phyloP scores from a whole-genome alignment of 306 rosid genomes.

The Trifolium dubium region DNA sequence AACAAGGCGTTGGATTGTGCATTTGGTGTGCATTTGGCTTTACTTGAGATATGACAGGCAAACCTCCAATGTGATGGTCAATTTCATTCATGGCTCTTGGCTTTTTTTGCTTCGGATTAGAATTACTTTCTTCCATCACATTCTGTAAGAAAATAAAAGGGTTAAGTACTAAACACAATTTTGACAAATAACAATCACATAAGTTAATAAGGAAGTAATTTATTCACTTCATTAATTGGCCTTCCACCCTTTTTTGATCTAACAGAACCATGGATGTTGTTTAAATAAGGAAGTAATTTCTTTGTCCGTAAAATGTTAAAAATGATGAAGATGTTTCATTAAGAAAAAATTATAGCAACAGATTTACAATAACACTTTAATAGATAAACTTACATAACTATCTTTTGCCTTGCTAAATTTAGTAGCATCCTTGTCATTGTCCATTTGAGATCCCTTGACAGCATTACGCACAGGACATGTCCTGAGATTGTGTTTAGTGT shows the following conservation, averaged over 20 bases:
- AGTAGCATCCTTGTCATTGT: neutral
- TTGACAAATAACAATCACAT: neutral
- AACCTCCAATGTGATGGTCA: no score
- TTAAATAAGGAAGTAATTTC: no score
- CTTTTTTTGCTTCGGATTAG: neutral
- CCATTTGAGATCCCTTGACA: neutral
- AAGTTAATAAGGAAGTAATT: neutral
- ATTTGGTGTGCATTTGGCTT: no score
- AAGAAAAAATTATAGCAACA: neutral
- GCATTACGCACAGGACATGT: neutral
- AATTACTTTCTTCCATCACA: neutral
- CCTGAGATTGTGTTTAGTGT: no score
- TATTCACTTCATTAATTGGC: neutral
- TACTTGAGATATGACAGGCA: no score
- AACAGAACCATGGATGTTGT: neutral
- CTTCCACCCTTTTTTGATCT: neutral
- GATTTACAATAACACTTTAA: neutral
- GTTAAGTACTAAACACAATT: no score
- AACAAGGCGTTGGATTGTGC: no score
- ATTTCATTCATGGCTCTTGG: no score
- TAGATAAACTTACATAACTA: neutral
- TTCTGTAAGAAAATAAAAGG: no score
- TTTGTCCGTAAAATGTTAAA: neutral
- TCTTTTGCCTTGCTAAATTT: neutral
- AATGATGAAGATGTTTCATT: neutral